These are phyloP conservation scores for Pleurotus ostreatus DNA, from an alignment of 768 basidiomycete genomes.

Conservation along the genomic window DNA sequence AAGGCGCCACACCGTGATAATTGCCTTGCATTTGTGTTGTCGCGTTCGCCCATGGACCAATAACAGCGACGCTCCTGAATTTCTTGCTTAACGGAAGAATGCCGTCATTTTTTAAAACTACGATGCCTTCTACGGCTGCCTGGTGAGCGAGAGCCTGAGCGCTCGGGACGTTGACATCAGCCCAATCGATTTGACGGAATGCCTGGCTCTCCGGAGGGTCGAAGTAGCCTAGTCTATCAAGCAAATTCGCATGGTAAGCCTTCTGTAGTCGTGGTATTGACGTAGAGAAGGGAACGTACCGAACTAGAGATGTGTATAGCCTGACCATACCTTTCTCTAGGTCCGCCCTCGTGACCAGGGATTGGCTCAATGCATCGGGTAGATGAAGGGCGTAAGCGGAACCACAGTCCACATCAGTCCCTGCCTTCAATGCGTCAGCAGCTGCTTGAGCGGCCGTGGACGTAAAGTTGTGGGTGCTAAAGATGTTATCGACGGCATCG, in stretches of 20 bases:
- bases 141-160: conserved; percentile 47
- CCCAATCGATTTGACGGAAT: conserved; percentile 45
- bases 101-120: conserved; percentile 62
- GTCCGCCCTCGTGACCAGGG: conserved; percentile 39
- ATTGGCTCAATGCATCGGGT: conserved; percentile 43
- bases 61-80: conserved; percentile 49
- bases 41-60: conserved; percentile 58
- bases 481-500: conserved; percentile 51
- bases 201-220: conserved; percentile 47
- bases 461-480: conserved; percentile 45
- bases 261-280: background rate
- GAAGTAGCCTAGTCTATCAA: conserved; percentile 50
- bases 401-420: conserved; percentile 53
- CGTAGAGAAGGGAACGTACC: conserved; percentile 25
- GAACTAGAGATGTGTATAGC: conserved; percentile 50
- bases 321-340: conserved; percentile 40
- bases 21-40: conserved; percentile 58
- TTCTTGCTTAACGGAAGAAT: conserved; percentile 47
- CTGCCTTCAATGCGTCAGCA: conserved; percentile 46
- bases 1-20: conserved; percentile 51
- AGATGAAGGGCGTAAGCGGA: conserved; percentile 40
- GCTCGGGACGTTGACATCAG: conserved; percentile 40
- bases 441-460: conserved; percentile 40
- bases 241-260: background rate
- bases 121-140: conserved; percentile 52